Evolutionary conservation across 768 basidiomycete genomes (phyloP), one percentile per base, ranked within the genome.

Genomic region (Boletus edulis): DNA sequence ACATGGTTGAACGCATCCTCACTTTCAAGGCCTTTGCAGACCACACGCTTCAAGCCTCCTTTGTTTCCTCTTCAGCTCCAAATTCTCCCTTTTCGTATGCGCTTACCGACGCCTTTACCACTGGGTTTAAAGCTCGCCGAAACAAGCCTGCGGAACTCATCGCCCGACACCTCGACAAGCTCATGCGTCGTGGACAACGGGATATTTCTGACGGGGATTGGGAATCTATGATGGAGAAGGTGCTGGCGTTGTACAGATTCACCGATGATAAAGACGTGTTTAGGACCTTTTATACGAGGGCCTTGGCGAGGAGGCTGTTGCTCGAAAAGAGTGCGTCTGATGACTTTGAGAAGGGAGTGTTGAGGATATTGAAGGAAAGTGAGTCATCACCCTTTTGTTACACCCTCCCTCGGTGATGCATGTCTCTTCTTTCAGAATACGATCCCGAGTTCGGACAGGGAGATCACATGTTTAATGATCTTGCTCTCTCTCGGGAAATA

Each of bases 401-500:
- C 24, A 37, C 24, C 3, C 20, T 22, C 20, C 24, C 3, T 17
- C 15, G 6, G 22, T 22, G 29, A 41, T 15, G 43, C 76, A 70
- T 42, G 38, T 48, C 42, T 22, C 34, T 46, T 24, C 51, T 46
- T 45, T 51, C 64, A 96, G 96, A 88, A 49, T 96, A 95, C 63
- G 97, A 98, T 67, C 89, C 94, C 12, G 94, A 96, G 56, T 98
- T 98, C 65, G 90, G 88, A 9, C 89, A 89, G 75, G 93, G 94
- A 47, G 91, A 94, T 62, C 85, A 92, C 39, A 96, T 98, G 96
- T 96, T 98, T 76, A 94, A 86, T 56, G 94, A 96, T 65, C 75
- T 96, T 4, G 81, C 83, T 0, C 74, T 92, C 17, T 95, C 92
- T 1, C 72, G 83, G 49, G 92, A 95, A 53, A 67, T 83, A 20